A percentile compares a stretch with the other conserved stretches of the same genome.
Conservation (phyloP, 768 basidiomycete genomes). For the Auricularia sp. region DNA sequence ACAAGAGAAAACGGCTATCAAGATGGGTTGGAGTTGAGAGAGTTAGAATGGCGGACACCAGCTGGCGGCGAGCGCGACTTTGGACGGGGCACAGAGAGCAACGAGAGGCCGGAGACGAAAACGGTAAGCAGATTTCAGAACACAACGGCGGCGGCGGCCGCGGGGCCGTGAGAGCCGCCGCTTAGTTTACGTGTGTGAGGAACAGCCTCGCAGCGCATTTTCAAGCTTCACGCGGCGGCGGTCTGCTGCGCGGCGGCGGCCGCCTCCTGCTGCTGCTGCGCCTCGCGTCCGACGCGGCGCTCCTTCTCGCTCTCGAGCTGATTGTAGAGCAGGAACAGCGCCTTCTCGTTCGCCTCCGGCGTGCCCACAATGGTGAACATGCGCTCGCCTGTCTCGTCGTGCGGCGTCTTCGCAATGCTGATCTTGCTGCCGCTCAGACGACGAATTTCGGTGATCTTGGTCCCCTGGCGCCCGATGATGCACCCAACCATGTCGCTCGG, state of each 20-base stretch:
- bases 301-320: slow-evolving; percentile 96
- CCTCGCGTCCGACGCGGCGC: slow-evolving; percentile 75
- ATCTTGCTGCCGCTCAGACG: slow-evolving; percentile 96
- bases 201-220: too few species aligned
- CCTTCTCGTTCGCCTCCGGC: slow-evolving; percentile 95
- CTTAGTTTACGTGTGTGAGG: too few species aligned
- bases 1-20: neutral
- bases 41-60: too few species aligned
- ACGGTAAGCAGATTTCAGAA: too few species aligned
- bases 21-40: too few species aligned
- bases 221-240: neutral
- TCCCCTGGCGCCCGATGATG: slow-evolving; percentile 15
- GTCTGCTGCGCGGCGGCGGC: neutral
- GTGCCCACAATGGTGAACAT: slow-evolving; percentile 99
- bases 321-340: slow-evolving; percentile 87
- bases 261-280: slow-evolving; percentile 1
- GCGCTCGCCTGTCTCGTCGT: slow-evolving; percentile 96
- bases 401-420: slow-evolving; percentile 97
- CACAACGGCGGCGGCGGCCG: too few species aligned
- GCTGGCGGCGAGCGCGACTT: too few species aligned
- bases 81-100: too few species aligned
- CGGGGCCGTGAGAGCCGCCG: too few species aligned
- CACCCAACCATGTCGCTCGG: slow-evolving; percentile 95
- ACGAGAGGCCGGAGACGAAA: too few species aligned
- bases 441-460: slow-evolving; percentile 97